These are phyloP conservation scores for Lepiota venenata DNA, from an alignment of 768 basidiomycete species.

Conservation along the genomic window DNA sequence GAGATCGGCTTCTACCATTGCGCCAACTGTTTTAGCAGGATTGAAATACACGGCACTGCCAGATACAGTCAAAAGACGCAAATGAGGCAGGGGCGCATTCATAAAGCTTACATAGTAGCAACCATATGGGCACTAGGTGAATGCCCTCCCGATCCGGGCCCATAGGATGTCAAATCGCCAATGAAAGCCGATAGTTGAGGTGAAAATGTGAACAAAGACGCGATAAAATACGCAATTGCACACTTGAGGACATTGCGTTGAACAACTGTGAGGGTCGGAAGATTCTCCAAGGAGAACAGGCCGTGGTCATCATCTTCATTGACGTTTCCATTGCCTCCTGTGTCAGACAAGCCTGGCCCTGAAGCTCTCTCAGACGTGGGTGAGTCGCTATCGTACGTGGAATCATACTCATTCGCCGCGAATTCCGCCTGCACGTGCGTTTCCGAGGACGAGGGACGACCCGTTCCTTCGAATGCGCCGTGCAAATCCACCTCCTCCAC, in stretches of 20 bases:
- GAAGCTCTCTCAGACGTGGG: conserved; percentile 1
- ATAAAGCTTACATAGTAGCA: conserved; percentile 62
- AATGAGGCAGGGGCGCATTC: background rate
- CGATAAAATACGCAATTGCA: conserved; percentile 85
- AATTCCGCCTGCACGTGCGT: background rate
- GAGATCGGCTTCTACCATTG: conserved; percentile 88
- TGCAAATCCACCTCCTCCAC: background rate
- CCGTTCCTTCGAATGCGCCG: background rate
- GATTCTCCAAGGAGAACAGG: conserved; percentile 5
- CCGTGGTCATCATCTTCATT: background rate
- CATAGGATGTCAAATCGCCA: conserved; percentile 52
- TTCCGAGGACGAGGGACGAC: background rate
- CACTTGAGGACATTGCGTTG: conserved; percentile 87
- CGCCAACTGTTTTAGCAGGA: conserved; percentile 90
- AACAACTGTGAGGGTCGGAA: conserved; percentile 43
- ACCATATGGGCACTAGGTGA: conserved; percentile 88
- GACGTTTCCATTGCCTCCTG: background rate
- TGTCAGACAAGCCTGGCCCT: background rate
- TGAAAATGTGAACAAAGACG: conserved; percentile 89
- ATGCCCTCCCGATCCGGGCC: conserved; percentile 48
- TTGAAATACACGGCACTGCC: conserved; percentile 82
- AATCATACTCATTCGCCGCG: conserved; percentile 5
- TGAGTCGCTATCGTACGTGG: conserved; percentile 6
- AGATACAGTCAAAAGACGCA: background rate
- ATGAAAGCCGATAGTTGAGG: conserved; percentile 69